These are phyloP conservation scores for Pythium phragmitis DNA, from an alignment of 352 stramenopile genomes.

Conservation along the genomic window DNA sequence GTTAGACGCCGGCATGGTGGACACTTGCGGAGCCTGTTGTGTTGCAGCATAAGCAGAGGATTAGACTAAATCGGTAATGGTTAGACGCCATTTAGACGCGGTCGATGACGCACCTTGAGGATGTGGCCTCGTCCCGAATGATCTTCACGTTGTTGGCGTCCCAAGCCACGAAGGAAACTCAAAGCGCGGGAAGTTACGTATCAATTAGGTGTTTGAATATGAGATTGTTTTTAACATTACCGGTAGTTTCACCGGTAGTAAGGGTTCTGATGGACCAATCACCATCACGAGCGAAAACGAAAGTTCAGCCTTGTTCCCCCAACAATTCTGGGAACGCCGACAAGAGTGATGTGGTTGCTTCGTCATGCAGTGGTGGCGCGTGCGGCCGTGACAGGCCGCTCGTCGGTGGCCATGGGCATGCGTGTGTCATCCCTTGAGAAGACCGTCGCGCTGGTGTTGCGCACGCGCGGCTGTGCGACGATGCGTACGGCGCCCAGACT, in stretches of 20 bases:
- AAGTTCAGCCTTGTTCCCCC: neutral
- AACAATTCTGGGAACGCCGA: neutral
- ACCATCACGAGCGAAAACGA: neutral
- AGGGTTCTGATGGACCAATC: conserved; percentile 3
- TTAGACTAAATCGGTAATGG: neutral
- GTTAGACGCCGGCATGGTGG: neutral
- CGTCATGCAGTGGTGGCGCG: neutral
- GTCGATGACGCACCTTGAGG: neutral
- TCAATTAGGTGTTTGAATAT: conserved; percentile 12
- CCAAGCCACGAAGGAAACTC: neutral
- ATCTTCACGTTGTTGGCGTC: conserved; percentile 10
- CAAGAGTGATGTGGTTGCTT: conserved; percentile 5
- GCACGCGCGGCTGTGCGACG: conserved; percentile 24
- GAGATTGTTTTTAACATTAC: conserved; percentile 15
- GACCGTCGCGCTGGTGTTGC: neutral
- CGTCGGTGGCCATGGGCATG: neutral
- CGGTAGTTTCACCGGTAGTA: conserved; percentile 6
- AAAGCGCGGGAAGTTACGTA: conserved; percentile 30
- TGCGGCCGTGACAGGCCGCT: conserved; percentile 7
- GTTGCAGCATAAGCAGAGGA: neutral
- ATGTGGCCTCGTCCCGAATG: neutral
- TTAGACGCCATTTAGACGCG: neutral
- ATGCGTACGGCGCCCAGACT: conserved; percentile 30
- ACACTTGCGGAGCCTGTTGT: neutral
- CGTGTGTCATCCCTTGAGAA: conserved; percentile 4